These are phyloP conservation scores for Meyerozyma carpophila DNA, from an alignment of 1,139 yeast species.

Conservation along the genomic window DNA sequence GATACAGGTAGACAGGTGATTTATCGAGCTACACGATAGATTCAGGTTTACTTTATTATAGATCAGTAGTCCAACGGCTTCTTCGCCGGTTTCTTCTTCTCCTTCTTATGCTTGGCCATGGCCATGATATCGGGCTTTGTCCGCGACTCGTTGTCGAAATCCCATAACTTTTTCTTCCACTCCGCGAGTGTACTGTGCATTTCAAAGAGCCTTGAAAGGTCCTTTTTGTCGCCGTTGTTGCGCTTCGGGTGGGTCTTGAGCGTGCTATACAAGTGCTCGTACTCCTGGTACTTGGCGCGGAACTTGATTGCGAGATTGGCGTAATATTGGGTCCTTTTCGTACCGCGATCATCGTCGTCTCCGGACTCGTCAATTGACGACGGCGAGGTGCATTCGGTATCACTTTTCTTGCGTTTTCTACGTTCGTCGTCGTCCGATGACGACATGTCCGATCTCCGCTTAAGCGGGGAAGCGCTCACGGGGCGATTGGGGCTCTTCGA, in stretches of 20 bases:
- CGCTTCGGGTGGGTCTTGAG: constrained; percentile 8
- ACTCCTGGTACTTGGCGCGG: constrained; percentile 10
- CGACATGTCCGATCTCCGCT: constrained; percentile 11
- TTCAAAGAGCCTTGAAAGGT: constrained; percentile 18
- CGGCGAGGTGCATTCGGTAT: constrained; percentile 21
- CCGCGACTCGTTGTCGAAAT: constrained; percentile 28
- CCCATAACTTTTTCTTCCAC: constrained; percentile 24
- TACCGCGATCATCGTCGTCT: constrained; percentile 9
- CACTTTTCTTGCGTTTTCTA: constrained; percentile 1
- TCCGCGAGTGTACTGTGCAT: constrained; percentile 19
- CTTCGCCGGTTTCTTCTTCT: neutral
- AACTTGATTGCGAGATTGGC: constrained; percentile 11
- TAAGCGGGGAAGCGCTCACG: neutral
- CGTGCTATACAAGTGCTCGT: constrained; percentile 8
- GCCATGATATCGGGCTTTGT: constrained; percentile 29
- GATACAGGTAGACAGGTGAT: neutral
- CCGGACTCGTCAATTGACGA: constrained; percentile 19
- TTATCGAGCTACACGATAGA: too few relatives aligned
- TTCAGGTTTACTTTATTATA: too few relatives aligned
- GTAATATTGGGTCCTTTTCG: constrained; percentile 19
- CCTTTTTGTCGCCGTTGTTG: constrained; percentile 14
- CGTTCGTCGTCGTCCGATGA: constrained; percentile 14
- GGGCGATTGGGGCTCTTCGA: constrained; percentile 4
- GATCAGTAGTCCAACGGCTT: neutral
- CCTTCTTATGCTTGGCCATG: constrained; percentile 30